Evolutionary conservation across 768 basidiomycete species (phyloP).

Genomic region (Boletellus ananiceps): DNA sequence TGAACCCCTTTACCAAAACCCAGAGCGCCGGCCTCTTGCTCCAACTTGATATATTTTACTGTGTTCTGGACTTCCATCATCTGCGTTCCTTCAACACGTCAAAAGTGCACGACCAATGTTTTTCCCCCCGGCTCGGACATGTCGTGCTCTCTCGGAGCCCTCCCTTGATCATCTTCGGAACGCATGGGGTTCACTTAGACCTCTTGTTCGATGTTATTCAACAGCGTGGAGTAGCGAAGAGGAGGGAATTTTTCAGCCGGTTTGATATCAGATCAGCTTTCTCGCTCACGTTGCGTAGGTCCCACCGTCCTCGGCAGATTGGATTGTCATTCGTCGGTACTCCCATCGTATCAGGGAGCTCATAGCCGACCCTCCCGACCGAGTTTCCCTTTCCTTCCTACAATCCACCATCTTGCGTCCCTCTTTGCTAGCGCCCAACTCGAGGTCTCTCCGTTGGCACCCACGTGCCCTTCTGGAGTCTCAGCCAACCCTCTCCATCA

Average conservation of each 20-base stretch:
- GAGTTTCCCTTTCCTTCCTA: background rate
- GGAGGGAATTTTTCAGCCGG: no score
- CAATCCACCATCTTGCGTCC: background rate
- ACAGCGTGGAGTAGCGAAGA: no score
- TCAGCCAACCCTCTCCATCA: background rate
- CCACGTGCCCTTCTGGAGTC: no score
- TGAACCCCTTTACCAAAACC: no score
- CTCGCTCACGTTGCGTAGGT: background rate
- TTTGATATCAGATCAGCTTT: background rate
- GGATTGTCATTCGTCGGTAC: background rate
- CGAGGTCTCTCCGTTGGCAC: background rate
- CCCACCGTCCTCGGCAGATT: background rate
- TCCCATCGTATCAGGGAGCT: background rate
- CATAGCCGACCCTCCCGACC: background rate
- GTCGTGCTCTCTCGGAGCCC: background rate
- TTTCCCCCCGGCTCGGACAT: background rate
- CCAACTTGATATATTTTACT: background rate
- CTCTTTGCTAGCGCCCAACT: background rate
- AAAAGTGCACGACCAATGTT: background rate
- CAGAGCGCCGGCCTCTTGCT: no score
- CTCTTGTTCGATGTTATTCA: background rate
- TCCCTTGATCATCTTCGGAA: constrained; percentile 2
- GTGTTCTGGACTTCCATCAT: background rate
- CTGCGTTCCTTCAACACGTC: no score
- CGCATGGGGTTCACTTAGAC: background rate